Evolutionary conservation across 495 filamentous ascomycete species (phyloP), one percentile per base, ranked within the genome.

Genomic region (Cercophora scortea): DNA sequence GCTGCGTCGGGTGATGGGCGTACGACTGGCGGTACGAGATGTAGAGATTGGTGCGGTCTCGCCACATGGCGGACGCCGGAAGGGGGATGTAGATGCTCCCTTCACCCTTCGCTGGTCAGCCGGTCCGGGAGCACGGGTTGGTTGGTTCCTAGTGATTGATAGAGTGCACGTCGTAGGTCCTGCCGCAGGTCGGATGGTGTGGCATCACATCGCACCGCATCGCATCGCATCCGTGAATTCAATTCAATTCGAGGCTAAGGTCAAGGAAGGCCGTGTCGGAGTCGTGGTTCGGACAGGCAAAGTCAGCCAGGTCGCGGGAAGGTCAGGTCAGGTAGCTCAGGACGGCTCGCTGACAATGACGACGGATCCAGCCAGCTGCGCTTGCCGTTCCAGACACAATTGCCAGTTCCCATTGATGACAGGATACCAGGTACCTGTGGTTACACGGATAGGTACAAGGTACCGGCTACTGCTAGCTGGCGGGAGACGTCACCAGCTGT

Each of bases 11-110:
- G 65, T 95, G 90, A 71, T 97, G 93, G 57, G 90, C 82, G 69
- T 96, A 96, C 54, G 92, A 96, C 72, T 97, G 93, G 52, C 93
- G 90, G 76, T 97, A 98, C 63, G 93, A 96, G 66, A 98, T 94
- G 70, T 91, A 98, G 64, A 98, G 86, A 67, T 97, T 98, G 46
- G 94, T 98, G 73, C 93, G 83, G 79, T 98, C 93, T 75, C 93
- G 89, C 88, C 89, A 96, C 87, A 95, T 92, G 62, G 76, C 83
- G 80, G 75, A 74, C 73, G 70, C 73, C 56, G 63, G 61, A 68
- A 65, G 66, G 66, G 66, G 67, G 47, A 55, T 54, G 49, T 36
- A 25, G 25, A 25, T 25, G 51, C 52, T 67, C 71, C 68, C 64
- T 60, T 70, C 69, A 67, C 25, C 25, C 25, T 25, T 25, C 5